Conservation (phyloP, 305 asterid genomes). For the Euphrasia arctica region DNA sequence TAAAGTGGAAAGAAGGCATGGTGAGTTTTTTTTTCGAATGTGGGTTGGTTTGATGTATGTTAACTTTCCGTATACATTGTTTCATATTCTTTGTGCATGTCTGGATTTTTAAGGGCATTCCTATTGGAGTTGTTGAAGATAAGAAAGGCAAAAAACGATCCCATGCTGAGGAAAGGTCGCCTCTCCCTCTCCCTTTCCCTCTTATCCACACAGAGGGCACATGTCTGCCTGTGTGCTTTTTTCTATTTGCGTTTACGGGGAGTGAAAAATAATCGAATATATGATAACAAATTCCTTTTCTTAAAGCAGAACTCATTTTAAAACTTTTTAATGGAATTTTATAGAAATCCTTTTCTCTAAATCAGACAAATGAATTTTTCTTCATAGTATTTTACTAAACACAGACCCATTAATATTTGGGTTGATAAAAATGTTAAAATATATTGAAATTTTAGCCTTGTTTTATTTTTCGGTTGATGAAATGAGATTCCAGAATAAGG, state of each 20-base stretch:
- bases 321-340: no score
- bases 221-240: not conserved
- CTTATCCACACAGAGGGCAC: no score
- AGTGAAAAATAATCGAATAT: not conserved
- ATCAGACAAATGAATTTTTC: no score
- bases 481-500: no score
- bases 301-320: no score
- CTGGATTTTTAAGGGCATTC: conserved; percentile 55
- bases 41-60: no score
- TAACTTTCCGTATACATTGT: conserved; percentile 11
- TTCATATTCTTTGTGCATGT: conserved; percentile 23
- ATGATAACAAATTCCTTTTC: not conserved
- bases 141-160: conserved; percentile 81
- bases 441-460: no score
- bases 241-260: not conserved
- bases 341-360: no score
- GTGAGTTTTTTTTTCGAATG: conserved; percentile 42
- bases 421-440: no score
- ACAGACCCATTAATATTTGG: no score
- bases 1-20: conserved; percentile 90
- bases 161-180: conserved; percentile 88
- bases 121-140: conserved; percentile 66
- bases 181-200: not conserved
- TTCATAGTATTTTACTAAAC: no score
- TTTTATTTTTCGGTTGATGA: no score